Conservation (phyloP, 257 asterid genomes). For the Solanum habrochaites region DNA sequence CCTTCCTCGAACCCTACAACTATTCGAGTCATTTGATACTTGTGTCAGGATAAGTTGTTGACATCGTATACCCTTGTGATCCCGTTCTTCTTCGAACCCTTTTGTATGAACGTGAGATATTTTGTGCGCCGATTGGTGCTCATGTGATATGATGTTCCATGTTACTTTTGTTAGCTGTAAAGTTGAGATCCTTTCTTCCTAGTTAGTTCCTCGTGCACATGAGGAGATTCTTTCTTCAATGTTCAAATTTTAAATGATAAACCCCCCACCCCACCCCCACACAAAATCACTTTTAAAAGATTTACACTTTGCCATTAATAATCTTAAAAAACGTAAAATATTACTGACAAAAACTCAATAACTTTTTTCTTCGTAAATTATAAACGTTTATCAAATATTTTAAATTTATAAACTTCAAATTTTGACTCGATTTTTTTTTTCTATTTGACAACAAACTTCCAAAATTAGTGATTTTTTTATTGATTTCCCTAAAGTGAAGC, state of each 20-base stretch:
- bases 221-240: slow-evolving; percentile 4
- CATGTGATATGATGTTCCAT: neutral
- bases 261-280: neutral
- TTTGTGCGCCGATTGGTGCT: neutral
- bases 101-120: neutral
- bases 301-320: neutral
- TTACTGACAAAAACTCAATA: too few species aligned
- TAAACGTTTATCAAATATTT: too few species aligned
- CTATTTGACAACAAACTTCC: neutral
- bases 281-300: neutral
- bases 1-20: neutral
- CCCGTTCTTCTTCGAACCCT: neutral
- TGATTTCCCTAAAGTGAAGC: neutral
- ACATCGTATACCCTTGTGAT: neutral
- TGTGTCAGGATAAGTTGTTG: neutral
- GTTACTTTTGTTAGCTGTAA: slow-evolving; percentile 12
- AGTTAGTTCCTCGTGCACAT: slow-evolving; percentile 1
- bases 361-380: rapidly evolving
- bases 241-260: neutral
- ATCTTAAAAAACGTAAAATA: neutral
- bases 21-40: neutral
- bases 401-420: neutral
- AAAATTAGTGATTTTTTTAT: neutral
- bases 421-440: neutral
- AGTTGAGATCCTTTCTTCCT: neutral